Conservation (phyloP, 2,329 filamentous ascomycete genomes). For the Diaporthe citrichinensis region DNA sequence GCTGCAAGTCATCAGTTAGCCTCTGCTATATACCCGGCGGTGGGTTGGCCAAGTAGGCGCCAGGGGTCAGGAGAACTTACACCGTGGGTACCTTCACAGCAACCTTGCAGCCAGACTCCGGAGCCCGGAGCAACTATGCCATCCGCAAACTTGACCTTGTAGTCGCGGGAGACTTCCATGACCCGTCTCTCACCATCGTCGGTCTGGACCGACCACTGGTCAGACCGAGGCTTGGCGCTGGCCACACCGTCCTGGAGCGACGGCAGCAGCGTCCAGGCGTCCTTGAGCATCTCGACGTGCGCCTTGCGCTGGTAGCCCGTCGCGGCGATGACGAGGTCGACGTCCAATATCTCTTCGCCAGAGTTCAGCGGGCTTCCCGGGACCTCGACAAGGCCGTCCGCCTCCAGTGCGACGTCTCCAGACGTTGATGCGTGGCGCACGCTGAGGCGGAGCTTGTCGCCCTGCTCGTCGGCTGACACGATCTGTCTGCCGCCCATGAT, state of each 20-base stretch:
- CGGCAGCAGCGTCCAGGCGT: slow-evolving; percentile 76
- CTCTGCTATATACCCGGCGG: not conserved
- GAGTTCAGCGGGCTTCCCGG: slow-evolving; percentile 1
- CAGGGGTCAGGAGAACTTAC: slow-evolving; percentile 67
- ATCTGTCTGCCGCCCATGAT: slow-evolving; percentile 81
- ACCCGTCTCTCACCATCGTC: slow-evolving; percentile 52
- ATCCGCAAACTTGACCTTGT: slow-evolving; percentile 79
- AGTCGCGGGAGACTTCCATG: slow-evolving; percentile 82
- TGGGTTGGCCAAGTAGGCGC: not conserved
- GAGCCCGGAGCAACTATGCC: slow-evolving; percentile 79
- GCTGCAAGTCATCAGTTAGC: slow-evolving; percentile 56
- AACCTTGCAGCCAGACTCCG: slow-evolving; percentile 93
- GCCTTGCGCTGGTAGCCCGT: slow-evolving; percentile 87
- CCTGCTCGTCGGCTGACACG: slow-evolving; percentile 69
- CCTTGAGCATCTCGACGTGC: slow-evolving; percentile 82
- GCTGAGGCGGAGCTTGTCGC: slow-evolving; percentile 68
- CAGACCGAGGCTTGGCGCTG: slow-evolving; percentile 33
- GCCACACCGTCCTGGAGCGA: slow-evolving; percentile 49
- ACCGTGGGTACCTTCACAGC: slow-evolving; percentile 92
- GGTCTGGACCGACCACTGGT: slow-evolving; percentile 40
- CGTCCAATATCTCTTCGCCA: slow-evolving; percentile 75
- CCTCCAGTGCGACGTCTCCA: slow-evolving; percentile 49
- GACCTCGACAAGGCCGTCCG: slow-evolving; percentile 51
- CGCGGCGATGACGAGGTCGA: slow-evolving; percentile 87
- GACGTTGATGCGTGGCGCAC: slow-evolving; percentile 63